A percentile compares a stretch with the other conserved stretches of the same genome.
Conservation (phyloP, 345 rosid species). For the Heritiera fomes region DNA sequence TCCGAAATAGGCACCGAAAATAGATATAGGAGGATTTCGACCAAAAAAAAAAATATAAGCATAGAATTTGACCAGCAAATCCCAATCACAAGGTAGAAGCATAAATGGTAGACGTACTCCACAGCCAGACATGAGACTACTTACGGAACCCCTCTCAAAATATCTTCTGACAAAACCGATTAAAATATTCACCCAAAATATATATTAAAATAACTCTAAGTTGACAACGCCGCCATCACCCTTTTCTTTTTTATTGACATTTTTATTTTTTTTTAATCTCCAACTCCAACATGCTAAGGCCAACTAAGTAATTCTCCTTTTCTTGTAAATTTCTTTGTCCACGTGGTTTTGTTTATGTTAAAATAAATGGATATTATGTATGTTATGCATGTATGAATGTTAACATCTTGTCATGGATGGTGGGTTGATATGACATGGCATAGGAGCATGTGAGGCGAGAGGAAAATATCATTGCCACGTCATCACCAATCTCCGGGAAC, state of each 20-base stretch:
- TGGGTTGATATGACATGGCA: slow-evolving; percentile 37
- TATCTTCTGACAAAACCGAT: slow-evolving; percentile 31
- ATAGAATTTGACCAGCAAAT: too few species aligned
- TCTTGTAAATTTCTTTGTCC: not conserved
- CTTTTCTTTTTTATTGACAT: not conserved
- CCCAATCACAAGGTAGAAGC: not conserved
- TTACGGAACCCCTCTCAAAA: slow-evolving; percentile 15
- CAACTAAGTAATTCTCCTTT: not conserved
- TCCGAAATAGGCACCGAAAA: too few species aligned
- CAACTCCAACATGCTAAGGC: not conserved
- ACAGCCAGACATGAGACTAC: not conserved
- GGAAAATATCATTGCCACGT: slow-evolving; percentile 79
- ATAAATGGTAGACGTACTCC: not conserved
- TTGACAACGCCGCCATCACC: not conserved
- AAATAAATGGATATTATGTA: not conserved
- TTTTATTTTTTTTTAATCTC: not conserved
- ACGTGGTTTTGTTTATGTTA: not conserved
- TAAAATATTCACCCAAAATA: not conserved
- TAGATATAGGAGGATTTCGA: too few species aligned
- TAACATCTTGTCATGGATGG: not conserved
- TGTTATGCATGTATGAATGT: not conserved
- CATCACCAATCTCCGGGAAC: slow-evolving; percentile 30
- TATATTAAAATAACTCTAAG: not conserved
- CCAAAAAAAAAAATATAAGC: too few species aligned
- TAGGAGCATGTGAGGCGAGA: slow-evolving; percentile 36